Conservation (phyloP, 2,329 filamentous ascomycete genomes). For the Coleophoma crateriformis region DNA sequence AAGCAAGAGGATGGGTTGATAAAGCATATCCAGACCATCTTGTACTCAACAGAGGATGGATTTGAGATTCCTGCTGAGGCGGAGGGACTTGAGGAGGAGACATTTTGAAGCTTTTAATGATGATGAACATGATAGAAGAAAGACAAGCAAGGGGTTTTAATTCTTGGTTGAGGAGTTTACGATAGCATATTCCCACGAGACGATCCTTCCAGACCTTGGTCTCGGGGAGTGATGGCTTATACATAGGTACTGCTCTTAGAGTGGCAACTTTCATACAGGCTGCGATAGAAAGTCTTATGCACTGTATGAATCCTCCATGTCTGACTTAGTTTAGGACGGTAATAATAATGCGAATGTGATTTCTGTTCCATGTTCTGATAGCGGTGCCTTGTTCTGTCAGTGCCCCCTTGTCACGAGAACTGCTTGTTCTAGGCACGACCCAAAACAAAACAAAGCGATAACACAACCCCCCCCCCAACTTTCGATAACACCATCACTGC, state of each 20-base stretch:
- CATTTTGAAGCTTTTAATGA: slow-evolving; percentile 46
- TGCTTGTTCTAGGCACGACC: slow-evolving; percentile 4
- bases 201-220: slow-evolving; percentile 1
- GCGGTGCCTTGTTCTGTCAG: slow-evolving; percentile 5
- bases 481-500: too few species aligned
- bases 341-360: not conserved
- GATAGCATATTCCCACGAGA: slow-evolving; percentile 14
- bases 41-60: slow-evolving; percentile 92
- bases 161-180: slow-evolving; percentile 18
- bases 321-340: too few species aligned
- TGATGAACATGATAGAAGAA: slow-evolving; percentile 13
- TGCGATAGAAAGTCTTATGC: not conserved
- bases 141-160: slow-evolving; percentile 12
- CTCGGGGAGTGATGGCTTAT: slow-evolving; percentile 6
- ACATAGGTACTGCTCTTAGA: slow-evolving; percentile 6
- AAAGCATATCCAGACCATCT: slow-evolving; percentile 92
- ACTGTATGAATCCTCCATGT: not conserved
- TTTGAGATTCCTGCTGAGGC: slow-evolving; percentile 83
- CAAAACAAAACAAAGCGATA: not conserved
- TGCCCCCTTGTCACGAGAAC: slow-evolving; percentile 8
- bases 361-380: not conserved
- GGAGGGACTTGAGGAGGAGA: slow-evolving; percentile 68
- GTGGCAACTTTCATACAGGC: slow-evolving; percentile 6
- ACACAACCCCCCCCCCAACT: too few species aligned
- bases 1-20: slow-evolving; percentile 88